Evolutionary conservation across 495 filamentous ascomycete species (phyloP), one percentile per base, ranked within the genome.

Genomic region (Pyrenula massariospora): DNA sequence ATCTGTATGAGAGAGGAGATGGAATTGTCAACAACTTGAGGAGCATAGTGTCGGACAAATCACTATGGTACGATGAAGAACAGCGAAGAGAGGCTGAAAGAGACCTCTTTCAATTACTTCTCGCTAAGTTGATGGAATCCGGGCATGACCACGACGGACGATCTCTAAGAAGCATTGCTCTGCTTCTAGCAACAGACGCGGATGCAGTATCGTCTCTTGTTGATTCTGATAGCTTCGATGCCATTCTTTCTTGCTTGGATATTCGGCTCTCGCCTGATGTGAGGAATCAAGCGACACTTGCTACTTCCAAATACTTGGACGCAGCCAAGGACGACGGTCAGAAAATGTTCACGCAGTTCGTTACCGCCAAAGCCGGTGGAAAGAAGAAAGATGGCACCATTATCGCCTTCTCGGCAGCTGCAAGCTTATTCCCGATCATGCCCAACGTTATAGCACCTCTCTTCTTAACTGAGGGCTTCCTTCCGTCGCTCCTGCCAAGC

Each of bases 381-480:
- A 70, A 74, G 24, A 80, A 72, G 11, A 72, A 76, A 47, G 82
- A 85, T 56, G 79, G 84, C 57, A 62, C 86, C 15, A 77, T 85
- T 52, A 65, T 91, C 24, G 91, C 89, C 15, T 96, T 95, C 68
- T 96, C 92, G 52, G 91, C 89, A 20, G 88, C 89, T 2, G 81
- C 89, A 2, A 81, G 84, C 3, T 78, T 96, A 25, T 98, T 98
- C 66, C 91, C 92, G 1, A 76, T 98, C 54, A 82, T 84, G 1
- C 84, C 89, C 12, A 73, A 83, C 48, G 75, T 84, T 24, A 85
- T 83, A 1, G 77, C 86, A 2, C 72, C 77, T 54, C 73, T 97
- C 36, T 95, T 97, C 65, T 78, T 96, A 54, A 89, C 81, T 19
- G 87, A 92, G 50, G 87, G 85, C 1, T 96, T 97, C 63, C 74